Evolutionary conservation across 768 basidiomycete genomes (phyloP).

Genomic region (Serendipita indica): DNA sequence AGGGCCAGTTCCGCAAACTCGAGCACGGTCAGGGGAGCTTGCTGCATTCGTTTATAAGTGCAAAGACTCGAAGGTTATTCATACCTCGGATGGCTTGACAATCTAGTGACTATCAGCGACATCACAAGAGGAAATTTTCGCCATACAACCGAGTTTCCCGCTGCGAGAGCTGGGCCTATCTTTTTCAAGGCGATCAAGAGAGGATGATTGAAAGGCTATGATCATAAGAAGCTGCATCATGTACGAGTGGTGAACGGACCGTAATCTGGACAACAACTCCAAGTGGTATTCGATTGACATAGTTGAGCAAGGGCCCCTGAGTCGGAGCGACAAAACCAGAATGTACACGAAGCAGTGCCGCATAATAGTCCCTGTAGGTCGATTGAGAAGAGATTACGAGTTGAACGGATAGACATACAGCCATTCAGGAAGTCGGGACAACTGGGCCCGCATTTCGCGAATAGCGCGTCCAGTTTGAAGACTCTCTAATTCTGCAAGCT

Average conservation of each 20-base stretch:
- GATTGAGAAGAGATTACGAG: slow-evolving; percentile 2
- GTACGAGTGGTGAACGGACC: slow-evolving; percentile 26
- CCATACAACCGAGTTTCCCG: slow-evolving; percentile 67
- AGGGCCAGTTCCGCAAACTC: slow-evolving; percentile 54
- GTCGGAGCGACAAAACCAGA: slow-evolving; percentile 55
- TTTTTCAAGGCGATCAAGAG: slow-evolving; percentile 83
- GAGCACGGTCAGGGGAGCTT: slow-evolving; percentile 66
- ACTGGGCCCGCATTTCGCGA: slow-evolving; percentile 69
- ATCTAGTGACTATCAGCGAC: slow-evolving; percentile 8
- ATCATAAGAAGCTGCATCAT: neutral
- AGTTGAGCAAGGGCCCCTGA: slow-evolving; percentile 64
- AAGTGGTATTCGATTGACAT: slow-evolving; percentile 62
- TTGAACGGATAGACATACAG: slow-evolving; percentile 35
- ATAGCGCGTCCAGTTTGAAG: slow-evolving; percentile 68
- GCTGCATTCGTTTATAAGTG: slow-evolving; percentile 24
- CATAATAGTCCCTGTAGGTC: slow-evolving; percentile 50
- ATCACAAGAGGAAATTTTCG: neutral
- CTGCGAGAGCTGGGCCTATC: slow-evolving; percentile 70
- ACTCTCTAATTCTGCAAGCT: slow-evolving; percentile 51
- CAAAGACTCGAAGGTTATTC: neutral
- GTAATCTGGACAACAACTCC: slow-evolving; percentile 87
- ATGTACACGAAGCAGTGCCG: slow-evolving; percentile 58
- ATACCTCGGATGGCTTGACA: slow-evolving; percentile 12
- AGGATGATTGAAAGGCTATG: slow-evolving; percentile 77
- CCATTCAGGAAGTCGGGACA: slow-evolving; percentile 72